Evolutionary conservation across 768 basidiomycete species (phyloP).

Genomic region (Coprinellus micaceus): DNA sequence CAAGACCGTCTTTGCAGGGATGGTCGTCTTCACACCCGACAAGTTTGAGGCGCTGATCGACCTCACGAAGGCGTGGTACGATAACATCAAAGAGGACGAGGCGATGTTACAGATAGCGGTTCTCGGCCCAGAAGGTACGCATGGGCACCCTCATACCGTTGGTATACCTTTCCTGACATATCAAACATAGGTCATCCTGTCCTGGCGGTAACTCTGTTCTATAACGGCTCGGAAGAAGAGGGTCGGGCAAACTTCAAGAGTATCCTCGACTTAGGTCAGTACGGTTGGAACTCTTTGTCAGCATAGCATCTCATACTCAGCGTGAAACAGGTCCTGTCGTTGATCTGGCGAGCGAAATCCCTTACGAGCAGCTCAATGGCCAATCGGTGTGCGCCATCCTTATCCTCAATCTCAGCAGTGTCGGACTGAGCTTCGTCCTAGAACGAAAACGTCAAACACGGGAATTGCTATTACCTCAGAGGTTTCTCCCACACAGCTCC

Average conservation of each 20-base stretch:
- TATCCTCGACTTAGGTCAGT: conserved; percentile 43
- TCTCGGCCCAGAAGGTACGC: neutral
- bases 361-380: conserved; percentile 41
- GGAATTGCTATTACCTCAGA: conserved; percentile 41
- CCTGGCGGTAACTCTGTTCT: conserved; percentile 38
- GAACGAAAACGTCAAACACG: conserved; percentile 10
- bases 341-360: conserved; percentile 40
- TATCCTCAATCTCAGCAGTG: conserved; percentile 21
- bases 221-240: conserved; percentile 48
- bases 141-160: too few species aligned
- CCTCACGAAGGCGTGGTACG: conserved; percentile 36
- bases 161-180: too few species aligned
- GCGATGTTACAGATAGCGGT: conserved; percentile 22
- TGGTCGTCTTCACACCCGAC: conserved; percentile 30
- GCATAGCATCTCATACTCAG: neutral
- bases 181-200: conserved; percentile 26
- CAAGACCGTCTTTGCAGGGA: conserved; percentile 42
- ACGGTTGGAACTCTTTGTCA: conserved; percentile 28
- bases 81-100: conserved; percentile 34
- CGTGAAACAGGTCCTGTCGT: conserved; percentile 33
- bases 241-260: conserved; percentile 39
- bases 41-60: conserved; percentile 28
- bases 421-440: conserved; percentile 23
- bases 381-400: conserved; percentile 30
- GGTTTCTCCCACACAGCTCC: conserved; percentile 31